Evolutionary conservation across 345 rosid genomes (phyloP), one percentile per base, ranked within the genome.

Genomic region (Camelina hispida): DNA sequence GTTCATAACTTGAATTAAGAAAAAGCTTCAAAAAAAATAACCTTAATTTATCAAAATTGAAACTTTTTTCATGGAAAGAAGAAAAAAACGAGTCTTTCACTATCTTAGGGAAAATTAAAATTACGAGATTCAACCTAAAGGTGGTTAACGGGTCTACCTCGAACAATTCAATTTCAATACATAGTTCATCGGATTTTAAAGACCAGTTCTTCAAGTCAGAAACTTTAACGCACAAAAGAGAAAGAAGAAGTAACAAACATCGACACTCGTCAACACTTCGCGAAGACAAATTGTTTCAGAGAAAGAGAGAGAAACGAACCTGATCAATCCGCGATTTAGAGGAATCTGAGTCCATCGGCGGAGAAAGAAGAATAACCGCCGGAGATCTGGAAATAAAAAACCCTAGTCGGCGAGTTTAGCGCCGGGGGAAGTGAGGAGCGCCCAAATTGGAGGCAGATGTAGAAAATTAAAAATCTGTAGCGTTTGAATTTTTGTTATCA

Each of bases 261-360:
- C 46, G 62, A 63, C 53, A 50, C 18, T 15, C 20, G 12, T 28
- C 14, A 2, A 4, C 3, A 43, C 32, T 68, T 25, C 4, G 23
- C 16, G 13, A 2, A 60, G 59, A 59, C 42, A 73, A 63, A 40
- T 59, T 52, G 38, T 32, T 5, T 18, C 6, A 62, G 32, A 35
- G 13, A 43, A 13, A 43, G 68, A 14, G 11, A 1, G 55, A 57
- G 46, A 67, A 47, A 48, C 16, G 71, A 13, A 93, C 98, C 98
- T 88, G 89, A 74, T 93, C 85, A 34, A 93, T 81, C 55, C 95
- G 91, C 35, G 69, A 54, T 32, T 78, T 81, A 35, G 89, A 80
- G 1, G 92, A 84, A 73, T 81, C 87, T 8, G 96, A 85, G 57
- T 91, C 89, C 98, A 93, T 93, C 16, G 23, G 37, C 46, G 65